These are phyloP conservation scores for Zea luxurians DNA, from an alignment of 176 grass and related monocot species.

Conservation along the genomic window DNA sequence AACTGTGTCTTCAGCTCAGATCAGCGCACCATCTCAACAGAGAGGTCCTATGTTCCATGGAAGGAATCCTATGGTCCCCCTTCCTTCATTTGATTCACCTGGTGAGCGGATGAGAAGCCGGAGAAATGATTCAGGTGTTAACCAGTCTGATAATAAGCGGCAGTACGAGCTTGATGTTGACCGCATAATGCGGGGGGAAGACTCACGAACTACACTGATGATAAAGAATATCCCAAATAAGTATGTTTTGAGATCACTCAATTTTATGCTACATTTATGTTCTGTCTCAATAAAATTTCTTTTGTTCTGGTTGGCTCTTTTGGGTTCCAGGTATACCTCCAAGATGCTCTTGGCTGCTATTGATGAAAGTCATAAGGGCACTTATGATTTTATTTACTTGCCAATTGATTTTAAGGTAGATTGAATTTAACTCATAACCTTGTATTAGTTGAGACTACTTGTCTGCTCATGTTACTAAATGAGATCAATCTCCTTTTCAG, in stretches of 20 bases:
- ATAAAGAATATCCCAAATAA: slow-evolving; percentile 99
- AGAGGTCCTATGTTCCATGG: slow-evolving; percentile 74
- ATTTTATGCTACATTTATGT: slow-evolving; percentile 22
- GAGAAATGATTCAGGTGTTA: slow-evolving; percentile 65
- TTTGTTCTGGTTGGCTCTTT: not conserved
- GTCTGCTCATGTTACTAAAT: slow-evolving; percentile 20
- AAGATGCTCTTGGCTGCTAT: slow-evolving; percentile 98
- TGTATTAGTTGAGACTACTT: slow-evolving; percentile 9
- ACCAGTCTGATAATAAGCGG: slow-evolving; percentile 81
- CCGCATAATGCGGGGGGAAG: slow-evolving; percentile 71
- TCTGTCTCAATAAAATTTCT: not conserved
- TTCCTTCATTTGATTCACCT: slow-evolving; percentile 57
- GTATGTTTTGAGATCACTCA: slow-evolving; percentile 43
- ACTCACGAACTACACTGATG: slow-evolving; percentile 85
- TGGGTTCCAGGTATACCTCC: slow-evolving; percentile 78
- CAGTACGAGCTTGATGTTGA: slow-evolving; percentile 94
- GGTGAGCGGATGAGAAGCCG: slow-evolving; percentile 69
- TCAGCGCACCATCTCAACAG: slow-evolving; percentile 72
- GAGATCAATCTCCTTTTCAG: slow-evolving; percentile 48
- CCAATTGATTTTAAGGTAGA: slow-evolving; percentile 98
- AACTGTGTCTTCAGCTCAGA: slow-evolving; percentile 51
- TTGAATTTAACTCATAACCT: not conserved
- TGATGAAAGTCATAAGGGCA: slow-evolving; percentile 83
- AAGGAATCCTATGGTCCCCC: slow-evolving; percentile 70
- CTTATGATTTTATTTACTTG: slow-evolving; percentile 94